Conservation (phyloP, 495 filamentous ascomycete species). For the Trichoderma reesei region DNA sequence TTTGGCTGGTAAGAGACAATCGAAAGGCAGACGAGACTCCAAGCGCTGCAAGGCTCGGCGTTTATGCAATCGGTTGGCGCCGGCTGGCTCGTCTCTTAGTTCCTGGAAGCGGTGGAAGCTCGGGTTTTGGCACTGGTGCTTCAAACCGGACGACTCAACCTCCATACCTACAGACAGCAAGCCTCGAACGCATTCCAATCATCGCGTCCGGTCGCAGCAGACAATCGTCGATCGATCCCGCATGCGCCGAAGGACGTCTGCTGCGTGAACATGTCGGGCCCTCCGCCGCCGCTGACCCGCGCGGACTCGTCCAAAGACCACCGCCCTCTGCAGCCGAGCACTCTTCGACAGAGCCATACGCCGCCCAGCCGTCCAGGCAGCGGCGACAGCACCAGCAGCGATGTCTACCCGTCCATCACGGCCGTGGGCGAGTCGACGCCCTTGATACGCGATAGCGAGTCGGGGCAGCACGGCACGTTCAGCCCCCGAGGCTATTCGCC, state of each 20-base stretch:
- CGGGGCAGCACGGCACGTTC: conserved; percentile 63
- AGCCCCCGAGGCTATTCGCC: conserved; percentile 52
- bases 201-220: too few relatives aligned
- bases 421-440: conserved; percentile 29
- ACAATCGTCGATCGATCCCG: not conserved
- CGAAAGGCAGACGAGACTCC: not conserved
- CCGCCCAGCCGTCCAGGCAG: not conserved
- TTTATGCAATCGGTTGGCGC: not conserved
- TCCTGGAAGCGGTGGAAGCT: not conserved
- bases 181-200: too few relatives aligned
- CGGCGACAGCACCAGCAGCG: not conserved
- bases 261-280: not conserved
- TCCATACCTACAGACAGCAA: not conserved
- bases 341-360: conserved; percentile 12
- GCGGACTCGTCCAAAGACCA: conserved; percentile 10
- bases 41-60: not conserved
- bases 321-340: conserved; percentile 12
- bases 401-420: not conserved
- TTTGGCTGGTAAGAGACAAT: not conserved
- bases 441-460: conserved; percentile 31
- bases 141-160: too few relatives aligned
- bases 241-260: not conserved
- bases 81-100: not conserved
- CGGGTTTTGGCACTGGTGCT: not conserved
- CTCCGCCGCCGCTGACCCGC: conserved; percentile 3